A percentile compares a stretch with the other conserved stretches of the same genome.
Conservation (phyloP, 2,329 filamentous ascomycete genomes). For the Xylariaceae sp. region DNA sequence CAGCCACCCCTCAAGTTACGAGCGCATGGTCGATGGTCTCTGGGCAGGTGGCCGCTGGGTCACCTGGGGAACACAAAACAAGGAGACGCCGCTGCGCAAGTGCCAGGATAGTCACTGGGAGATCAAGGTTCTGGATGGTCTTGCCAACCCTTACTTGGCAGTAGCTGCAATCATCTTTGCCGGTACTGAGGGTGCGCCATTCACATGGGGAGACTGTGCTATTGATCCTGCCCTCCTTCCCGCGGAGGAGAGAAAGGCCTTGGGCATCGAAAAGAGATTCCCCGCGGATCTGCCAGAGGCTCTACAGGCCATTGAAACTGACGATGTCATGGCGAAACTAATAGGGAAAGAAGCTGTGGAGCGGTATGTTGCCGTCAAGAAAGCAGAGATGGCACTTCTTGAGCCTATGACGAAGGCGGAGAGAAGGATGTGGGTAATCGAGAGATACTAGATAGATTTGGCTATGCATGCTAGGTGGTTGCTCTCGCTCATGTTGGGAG, state of each 20-base stretch:
- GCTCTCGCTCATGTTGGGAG: no score
- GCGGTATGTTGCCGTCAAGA: slow-evolving; percentile 55
- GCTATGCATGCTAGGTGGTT: no score
- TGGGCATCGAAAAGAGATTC: slow-evolving; percentile 51
- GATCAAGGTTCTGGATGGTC: slow-evolving; percentile 69
- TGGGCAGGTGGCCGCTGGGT: slow-evolving; percentile 79
- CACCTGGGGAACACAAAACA: slow-evolving; percentile 76
- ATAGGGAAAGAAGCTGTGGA: slow-evolving; percentile 48
- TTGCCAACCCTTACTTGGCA: slow-evolving; percentile 73
- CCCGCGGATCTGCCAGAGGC: slow-evolving; percentile 52
- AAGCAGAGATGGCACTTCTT: slow-evolving; percentile 49
- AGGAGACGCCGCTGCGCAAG: slow-evolving; percentile 67
- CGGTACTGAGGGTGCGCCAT: slow-evolving; percentile 49
- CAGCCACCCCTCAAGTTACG: slow-evolving; percentile 62
- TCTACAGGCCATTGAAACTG: slow-evolving; percentile 44
- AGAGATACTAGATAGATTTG: slow-evolving; percentile 49
- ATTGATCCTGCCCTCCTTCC: slow-evolving; percentile 50
- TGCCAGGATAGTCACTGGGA: slow-evolving; percentile 68
- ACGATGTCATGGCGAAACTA: slow-evolving; percentile 41
- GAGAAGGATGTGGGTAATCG: slow-evolving; percentile 56
- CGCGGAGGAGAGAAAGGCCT: slow-evolving; percentile 40
- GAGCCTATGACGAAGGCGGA: slow-evolving; percentile 43
- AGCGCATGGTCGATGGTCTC: slow-evolving; percentile 59
- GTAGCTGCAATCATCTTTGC: slow-evolving; percentile 56
- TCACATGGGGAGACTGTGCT: slow-evolving; percentile 50